Evolutionary conservation across 371 early-diverging fungal species (phyloP).

Genomic region (Lichtheimia hyalospora): DNA sequence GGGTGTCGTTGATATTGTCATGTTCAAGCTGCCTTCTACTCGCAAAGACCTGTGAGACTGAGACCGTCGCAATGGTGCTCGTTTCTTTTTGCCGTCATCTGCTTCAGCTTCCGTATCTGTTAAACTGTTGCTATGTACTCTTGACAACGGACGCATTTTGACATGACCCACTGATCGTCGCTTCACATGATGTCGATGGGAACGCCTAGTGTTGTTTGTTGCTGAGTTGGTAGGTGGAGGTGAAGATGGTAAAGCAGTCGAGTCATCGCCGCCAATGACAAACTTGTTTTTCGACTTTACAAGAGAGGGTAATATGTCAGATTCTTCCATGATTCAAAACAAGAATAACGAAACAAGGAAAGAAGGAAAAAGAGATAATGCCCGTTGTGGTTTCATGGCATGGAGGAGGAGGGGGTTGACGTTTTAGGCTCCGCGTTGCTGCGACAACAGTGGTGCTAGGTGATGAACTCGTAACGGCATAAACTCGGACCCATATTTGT

Average conservation of each 20-base stretch:
- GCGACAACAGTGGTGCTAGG: neutral
- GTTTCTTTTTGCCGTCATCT: neutral
- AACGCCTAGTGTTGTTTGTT: slow-evolving; percentile 1
- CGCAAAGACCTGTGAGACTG: slow-evolving; percentile 8
- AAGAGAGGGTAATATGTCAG: neutral
- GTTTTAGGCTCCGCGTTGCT: neutral
- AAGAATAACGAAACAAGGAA: neutral
- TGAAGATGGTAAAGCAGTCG: slow-evolving; percentile 1
- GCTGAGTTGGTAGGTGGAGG: slow-evolving; percentile 6
- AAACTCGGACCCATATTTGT: no score
- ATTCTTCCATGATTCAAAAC: neutral
- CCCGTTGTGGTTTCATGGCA: neutral
- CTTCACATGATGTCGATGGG: slow-evolving; percentile 15
- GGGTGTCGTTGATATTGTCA: neutral
- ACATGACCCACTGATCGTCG: slow-evolving; percentile 4
- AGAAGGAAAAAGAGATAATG: neutral
- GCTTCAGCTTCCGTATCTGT: slow-evolving; percentile 11
- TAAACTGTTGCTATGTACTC: slow-evolving; percentile 5
- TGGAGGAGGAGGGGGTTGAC: neutral
- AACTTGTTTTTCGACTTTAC: slow-evolving; percentile 1
- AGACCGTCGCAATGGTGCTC: slow-evolving; percentile 7
- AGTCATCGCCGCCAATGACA: slow-evolving; percentile 1
- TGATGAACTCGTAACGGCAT: no score
- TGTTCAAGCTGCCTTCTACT: neutral
- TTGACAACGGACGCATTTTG: slow-evolving; percentile 3